A percentile compares a stretch with the other conserved stretches of the same genome.
Conservation (phyloP, 192 early-diverging fungal genomes). For the Coemansia sp. region DNA sequence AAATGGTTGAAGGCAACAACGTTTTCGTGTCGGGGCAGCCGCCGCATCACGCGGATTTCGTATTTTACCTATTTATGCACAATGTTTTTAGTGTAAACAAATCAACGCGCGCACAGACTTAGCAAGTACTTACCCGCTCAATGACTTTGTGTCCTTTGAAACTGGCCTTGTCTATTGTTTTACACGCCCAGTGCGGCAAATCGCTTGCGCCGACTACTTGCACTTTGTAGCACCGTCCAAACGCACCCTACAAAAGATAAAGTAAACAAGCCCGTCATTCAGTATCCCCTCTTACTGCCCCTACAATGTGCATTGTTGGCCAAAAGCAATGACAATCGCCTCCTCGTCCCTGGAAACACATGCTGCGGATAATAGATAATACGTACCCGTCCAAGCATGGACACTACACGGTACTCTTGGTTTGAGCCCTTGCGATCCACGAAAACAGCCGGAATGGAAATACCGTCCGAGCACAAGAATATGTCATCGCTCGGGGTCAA, state of each 20-base stretch:
- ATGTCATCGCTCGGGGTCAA: constrained; percentile 5
- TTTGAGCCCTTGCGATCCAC: constrained; percentile 16
- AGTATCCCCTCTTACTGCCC: background rate
- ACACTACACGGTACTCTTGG: constrained; percentile 29
- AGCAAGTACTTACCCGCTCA: constrained; percentile 48
- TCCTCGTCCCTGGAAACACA: too few species aligned
- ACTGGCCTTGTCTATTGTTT: constrained; percentile 56
- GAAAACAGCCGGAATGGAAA: constrained; percentile 36
- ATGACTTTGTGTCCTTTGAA: constrained; percentile 47
- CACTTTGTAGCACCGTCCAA: constrained; percentile 84
- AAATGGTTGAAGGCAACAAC: constrained; percentile 78
- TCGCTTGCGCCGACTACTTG: constrained; percentile 28
- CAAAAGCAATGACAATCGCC: too few species aligned
- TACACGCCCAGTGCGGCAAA: constrained; percentile 61
- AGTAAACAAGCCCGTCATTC: constrained; percentile 1
- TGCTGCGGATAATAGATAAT: background rate
- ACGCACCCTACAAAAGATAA: constrained; percentile 72
- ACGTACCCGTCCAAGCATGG: constrained; percentile 44
- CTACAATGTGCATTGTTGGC: too few species aligned
- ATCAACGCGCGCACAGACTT: background rate
- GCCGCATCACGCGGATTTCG: constrained; percentile 53
- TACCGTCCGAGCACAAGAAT: constrained; percentile 41
- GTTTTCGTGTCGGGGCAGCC: constrained; percentile 63
- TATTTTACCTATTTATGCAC: constrained; percentile 27
- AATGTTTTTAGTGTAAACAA: background rate